Base-by-base conservation (phyloP, 2,329 filamentous ascomycete species). In the Trichocomaceae sp. region DNA sequence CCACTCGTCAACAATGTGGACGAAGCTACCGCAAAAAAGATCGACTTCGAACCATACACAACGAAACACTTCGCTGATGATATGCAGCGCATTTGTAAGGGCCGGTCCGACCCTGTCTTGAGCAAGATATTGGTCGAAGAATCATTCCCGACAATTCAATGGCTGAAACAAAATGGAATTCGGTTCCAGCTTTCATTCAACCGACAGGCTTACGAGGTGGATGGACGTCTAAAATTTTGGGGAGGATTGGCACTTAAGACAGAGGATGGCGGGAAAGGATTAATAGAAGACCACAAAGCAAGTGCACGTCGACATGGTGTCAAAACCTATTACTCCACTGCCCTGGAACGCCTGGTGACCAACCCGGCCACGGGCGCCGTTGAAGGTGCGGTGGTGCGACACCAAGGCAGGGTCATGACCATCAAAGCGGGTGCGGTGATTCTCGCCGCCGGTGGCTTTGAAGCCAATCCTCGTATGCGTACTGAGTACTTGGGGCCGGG, bases 181-280 rank as follows among this genome's bases (percentile, higher is more conserved):
- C 71, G 75, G 1, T 85, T 83, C 61, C 77, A 82, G 62, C 69
- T 87, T 2, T 80, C 77, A 1, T 86, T 86, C 66, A 82, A 85
- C 56, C 74, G 84, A 2, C 84, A 88, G 63, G 81, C 84, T 0
- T 87, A 84, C 64, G 73, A 83, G 55, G 76, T 85, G n/a, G 72
- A 81, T 50, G 82, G 80, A 0, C 71, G 78, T 29, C 77, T 77
- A 62, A 83, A 82, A 62, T 87, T 87, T 64, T 87, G 83, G 83
- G 84, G 84, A 10, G 84, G 84, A 0, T 67, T 87, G 63, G 75
- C 73, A n/a, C 67, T 86, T 33, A 83, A 78, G 62, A 82, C 79
- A 0, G 63, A 80, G 50, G 78, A 82, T 58, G 82, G 81, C 1
- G 83, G 83, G 0, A 83, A 83, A 60, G 80, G 82, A 0, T 67